Conservation (phyloP, 306 rosid species). For the Rubus parviflorus region DNA sequence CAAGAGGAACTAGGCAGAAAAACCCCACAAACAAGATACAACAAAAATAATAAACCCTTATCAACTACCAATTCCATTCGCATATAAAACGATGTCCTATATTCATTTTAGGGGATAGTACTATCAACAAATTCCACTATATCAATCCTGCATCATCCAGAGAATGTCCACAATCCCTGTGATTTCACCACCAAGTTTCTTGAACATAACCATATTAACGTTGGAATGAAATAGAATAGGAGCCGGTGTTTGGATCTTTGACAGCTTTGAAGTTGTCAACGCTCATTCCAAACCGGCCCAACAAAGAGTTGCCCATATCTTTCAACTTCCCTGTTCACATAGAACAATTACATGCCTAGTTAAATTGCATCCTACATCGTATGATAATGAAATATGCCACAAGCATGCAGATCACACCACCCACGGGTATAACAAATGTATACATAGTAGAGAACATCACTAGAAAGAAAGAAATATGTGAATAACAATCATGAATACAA, state of each 20-base stretch:
- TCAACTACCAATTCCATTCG: background rate
- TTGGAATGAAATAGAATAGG: constrained; percentile 80
- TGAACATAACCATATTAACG: constrained; percentile 32
- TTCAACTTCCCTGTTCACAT: constrained; percentile 67
- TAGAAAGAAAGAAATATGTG: background rate
- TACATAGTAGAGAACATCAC: background rate
- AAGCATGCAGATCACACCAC: background rate
- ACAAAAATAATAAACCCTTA: background rate
- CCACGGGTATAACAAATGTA: background rate
- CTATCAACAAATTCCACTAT: background rate
- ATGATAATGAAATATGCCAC: background rate
- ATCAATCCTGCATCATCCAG: background rate
- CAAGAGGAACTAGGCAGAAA: background rate
- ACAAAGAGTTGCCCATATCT: constrained; percentile 85
- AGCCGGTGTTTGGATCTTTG: constrained; percentile 90
- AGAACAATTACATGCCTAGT: background rate
- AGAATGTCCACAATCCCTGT: background rate
- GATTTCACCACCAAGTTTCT: background rate
- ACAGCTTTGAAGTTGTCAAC: constrained; percentile 84
- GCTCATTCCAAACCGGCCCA: constrained; percentile 96
- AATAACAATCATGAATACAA: too few species aligned
- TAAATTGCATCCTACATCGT: background rate
- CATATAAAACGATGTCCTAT: background rate
- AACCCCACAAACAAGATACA: background rate
- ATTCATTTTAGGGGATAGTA: background rate